These are phyloP conservation scores for Sarocladiaceae sp. DNA, from an alignment of 2,329 filamentous ascomycete genomes.

Conservation along the genomic window DNA sequence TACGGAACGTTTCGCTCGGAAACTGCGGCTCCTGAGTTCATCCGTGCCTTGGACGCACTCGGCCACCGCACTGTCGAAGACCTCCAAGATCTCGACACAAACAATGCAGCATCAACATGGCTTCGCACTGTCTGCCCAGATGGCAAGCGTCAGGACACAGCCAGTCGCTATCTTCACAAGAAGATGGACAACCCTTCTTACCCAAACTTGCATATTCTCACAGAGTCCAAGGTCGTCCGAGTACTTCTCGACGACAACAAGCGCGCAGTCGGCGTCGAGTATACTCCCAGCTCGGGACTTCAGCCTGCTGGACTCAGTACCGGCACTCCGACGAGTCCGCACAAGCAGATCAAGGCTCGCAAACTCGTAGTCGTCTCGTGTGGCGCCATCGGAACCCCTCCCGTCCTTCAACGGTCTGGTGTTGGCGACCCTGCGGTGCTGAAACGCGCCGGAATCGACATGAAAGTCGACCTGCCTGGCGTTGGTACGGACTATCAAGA, in stretches of 20 bases:
- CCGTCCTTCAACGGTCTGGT: constrained; percentile 48
- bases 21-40: constrained; percentile 36
- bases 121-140: constrained; percentile 42
- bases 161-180: constrained; percentile 48
- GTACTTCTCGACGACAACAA: constrained; percentile 45
- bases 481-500: constrained; percentile 33
- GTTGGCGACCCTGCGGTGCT: constrained; percentile 34
- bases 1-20: constrained; percentile 37
- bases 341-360: constrained; percentile 27
- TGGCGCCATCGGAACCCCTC: constrained; percentile 39
- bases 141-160: constrained; percentile 49
- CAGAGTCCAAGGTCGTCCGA: constrained; percentile 48
- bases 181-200: constrained; percentile 40
- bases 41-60: constrained; percentile 36
- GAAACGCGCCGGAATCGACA: constrained; percentile 14
- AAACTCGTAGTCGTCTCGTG: constrained; percentile 42
- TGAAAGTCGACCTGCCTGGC: constrained; percentile 17
- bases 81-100: constrained; percentile 41
- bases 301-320: background rate
- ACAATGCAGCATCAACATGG: constrained; percentile 31
- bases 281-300: constrained; percentile 14
- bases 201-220: constrained; percentile 50
- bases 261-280: constrained; percentile 52
- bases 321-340: background rate
- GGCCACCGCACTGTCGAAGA: constrained; percentile 45